Base-by-base conservation (phyloP, 2,329 filamentous ascomycete genomes). In the Coccinonectria pachysandricola region DNA sequence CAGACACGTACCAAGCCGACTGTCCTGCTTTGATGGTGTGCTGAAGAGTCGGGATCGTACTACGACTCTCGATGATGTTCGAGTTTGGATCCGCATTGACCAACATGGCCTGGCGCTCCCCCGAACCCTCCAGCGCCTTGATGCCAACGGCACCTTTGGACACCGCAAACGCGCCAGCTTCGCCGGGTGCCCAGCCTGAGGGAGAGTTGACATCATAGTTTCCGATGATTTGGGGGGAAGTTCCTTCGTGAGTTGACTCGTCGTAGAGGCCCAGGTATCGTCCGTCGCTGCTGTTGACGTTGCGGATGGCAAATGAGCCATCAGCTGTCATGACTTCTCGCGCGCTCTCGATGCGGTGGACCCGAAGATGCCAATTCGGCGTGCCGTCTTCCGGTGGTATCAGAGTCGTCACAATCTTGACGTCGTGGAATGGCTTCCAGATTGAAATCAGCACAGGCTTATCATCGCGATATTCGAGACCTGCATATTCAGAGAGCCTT, bases 31-130 rank as follows among this genome's bases (percentile, higher is more conserved):
- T 57, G 18, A 86, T 49, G 14, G 71, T 74, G 36, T 69, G 64
- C 46, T 75, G 70, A 43, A 87, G 53, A 15, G 76, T 76, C 13
- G 82, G 82, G 40, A 87, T 69, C 21, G 79, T 65, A 4, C 78
- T 84, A 32, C 81, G 60, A 32, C 75, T 73, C 55, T 84, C 75
- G 3, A 85, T 63, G 17, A 87, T 56, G 53, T 87, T 87, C 24
- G 76, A 80, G 56, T 87, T 86, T 6, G 81, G 79, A 48, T 87
- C 82, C 8, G 79, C 78, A 31, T 84, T 75, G 24, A 86, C 71
- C 14, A 84, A 61, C 46, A 68, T 75, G 3, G 79, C 80, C 28
- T 52, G 55, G 12, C 78, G 62, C 9, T 48, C 53, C 6, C 56
- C 59, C 7, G 48, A 56, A 1, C 62, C 60, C 45, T 61, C 79